phyloP scores from a whole-genome alignment of 805 yeast species.

The Tetrapisispora fleetii region DNA sequence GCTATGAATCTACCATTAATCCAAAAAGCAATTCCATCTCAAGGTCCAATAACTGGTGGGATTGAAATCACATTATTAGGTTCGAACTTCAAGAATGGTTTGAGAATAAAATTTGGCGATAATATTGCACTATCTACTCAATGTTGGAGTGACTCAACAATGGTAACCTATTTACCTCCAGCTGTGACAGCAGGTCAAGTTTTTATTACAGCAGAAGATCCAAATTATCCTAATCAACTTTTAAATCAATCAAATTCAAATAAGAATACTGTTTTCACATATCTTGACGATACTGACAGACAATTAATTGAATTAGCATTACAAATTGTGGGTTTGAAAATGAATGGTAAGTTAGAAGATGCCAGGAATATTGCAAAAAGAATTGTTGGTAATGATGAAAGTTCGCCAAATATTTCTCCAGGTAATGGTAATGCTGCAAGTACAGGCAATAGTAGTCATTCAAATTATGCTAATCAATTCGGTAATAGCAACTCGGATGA shows the following conservation, averaged over 20 bases:
- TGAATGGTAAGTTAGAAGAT: conserved; percentile 93
- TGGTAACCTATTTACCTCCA: conserved; percentile 90
- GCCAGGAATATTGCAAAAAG: conserved; percentile 89
- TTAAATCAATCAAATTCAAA: conserved; percentile 1
- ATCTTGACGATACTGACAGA: conserved; percentile 89
- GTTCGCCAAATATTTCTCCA: conserved; percentile 8
- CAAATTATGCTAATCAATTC: not conserved
- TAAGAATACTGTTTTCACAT: conserved; percentile 56
- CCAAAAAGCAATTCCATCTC: conserved; percentile 86
- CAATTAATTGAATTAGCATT: conserved; percentile 90
- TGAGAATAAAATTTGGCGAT: conserved; percentile 79
- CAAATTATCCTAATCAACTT: not conserved
- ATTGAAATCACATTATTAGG: conserved; percentile 90
- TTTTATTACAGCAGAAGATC: conserved; percentile 47
- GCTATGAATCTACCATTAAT: conserved; percentile 40
- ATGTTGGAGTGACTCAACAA: conserved; percentile 92
- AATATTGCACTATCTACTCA: conserved; percentile 74
- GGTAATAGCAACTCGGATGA: conserved; percentile 28
- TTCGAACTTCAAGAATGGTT: conserved; percentile 71
- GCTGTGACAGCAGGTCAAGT: conserved; percentile 86
- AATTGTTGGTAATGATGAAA: conserved; percentile 53
- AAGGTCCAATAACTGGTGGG: conserved; percentile 95
- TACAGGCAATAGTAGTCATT: not conserved
- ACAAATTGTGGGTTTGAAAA: conserved; percentile 92
- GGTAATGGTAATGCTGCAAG: conserved; percentile 4